Base-by-base conservation (phyloP, 2,329 filamentous ascomycete species). In the Ophiosphaerella korrae region DNA sequence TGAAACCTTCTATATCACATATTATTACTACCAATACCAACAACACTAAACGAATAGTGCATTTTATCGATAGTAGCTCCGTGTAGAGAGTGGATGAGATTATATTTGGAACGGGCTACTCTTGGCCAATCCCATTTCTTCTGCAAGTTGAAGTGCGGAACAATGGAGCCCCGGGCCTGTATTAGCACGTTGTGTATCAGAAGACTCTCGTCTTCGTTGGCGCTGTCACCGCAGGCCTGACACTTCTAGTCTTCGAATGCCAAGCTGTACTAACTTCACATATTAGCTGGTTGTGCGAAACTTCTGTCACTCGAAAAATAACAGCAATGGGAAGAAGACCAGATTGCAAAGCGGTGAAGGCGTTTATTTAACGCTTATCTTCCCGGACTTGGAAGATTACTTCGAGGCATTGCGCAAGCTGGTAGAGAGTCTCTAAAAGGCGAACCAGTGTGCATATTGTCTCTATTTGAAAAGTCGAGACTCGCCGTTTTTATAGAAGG, bases 171-270 rank as follows among this genome's bases (percentile, higher is more conserved):
- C 80, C 80, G 0, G 78, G 75, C 7, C 70, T 86, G 0, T 86
- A 84, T 58, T 81, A 84, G 59, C 84, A 86, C 59, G 72, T 85
- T 0, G 80, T 86, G 6, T 84, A 78, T 65, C 74, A 73, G 31
- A 58, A 77, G 14, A 84, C 77, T 0, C 71, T 86, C 8, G 69
- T 81, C 2, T 87, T 86, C 59, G 75, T 86, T 2, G 84, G 84
- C 23, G 84, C 84, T 3, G 82, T 81, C 50, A 61, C 68, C 61
- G 57, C 63, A 35, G 63, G 64, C 4, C 52, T 89, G 24, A 88
- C 86, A 0, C 88, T 89, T 73, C 87, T 85, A 64, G 79, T 88
- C 26, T 88, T 87, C 48, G 86, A 88, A 70, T 88, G 84, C 83
- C 85, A 88, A 62, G 84, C 84, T 6, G 84, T 88, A 0, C 77